A percentile compares a stretch with the other conserved stretches of the same genome.
Evolutionary conservation across 1,284 basidiomycete genomes (phyloP).

Genomic region (Pseudozyma sp.): DNA sequence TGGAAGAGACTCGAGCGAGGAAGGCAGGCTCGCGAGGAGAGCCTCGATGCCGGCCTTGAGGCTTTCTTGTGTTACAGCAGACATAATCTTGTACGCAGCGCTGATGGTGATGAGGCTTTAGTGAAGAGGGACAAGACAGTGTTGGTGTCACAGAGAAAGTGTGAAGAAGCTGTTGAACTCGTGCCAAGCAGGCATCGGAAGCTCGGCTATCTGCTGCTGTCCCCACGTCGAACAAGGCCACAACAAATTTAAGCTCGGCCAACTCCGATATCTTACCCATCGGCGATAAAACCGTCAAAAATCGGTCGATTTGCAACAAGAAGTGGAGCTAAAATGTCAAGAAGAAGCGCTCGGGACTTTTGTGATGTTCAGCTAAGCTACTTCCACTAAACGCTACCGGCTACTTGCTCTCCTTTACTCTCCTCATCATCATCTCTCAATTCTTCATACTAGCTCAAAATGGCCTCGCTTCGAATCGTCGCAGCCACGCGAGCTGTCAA

Average conservation of each 20-base stretch:
- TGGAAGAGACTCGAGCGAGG: slow-evolving; percentile 14
- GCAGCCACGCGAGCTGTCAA: not conserved
- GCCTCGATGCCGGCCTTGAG: slow-evolving; percentile 25
- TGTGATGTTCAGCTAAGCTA: not conserved
- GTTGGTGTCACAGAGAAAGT: too few relatives aligned
- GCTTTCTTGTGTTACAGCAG: slow-evolving; percentile 24
- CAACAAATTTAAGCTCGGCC: not conserved
- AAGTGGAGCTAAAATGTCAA: not conserved
- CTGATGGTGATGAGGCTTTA: slow-evolving; percentile 2
- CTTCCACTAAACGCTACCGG: too few relatives aligned
- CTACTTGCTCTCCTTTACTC: too few relatives aligned
- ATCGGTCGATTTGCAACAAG: not conserved
- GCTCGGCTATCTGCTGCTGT: slow-evolving; percentile 15
- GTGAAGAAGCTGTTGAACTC: too few relatives aligned
- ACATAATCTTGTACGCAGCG: not conserved
- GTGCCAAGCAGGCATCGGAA: slow-evolving; percentile 12
- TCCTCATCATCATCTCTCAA: slow-evolving; percentile 3
- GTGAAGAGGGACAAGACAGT: not conserved
- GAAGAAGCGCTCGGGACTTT: not conserved
- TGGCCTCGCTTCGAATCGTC: not conserved
- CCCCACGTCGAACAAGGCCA: not conserved
- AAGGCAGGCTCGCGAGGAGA: slow-evolving; percentile 26
- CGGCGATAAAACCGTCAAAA: not conserved
- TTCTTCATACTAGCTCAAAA: not conserved
- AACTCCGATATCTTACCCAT: not conserved